Evolutionary conservation across 1,284 basidiomycete genomes (phyloP), one percentile per base, ranked within the genome.

Genomic region (Leccinum variabile): DNA sequence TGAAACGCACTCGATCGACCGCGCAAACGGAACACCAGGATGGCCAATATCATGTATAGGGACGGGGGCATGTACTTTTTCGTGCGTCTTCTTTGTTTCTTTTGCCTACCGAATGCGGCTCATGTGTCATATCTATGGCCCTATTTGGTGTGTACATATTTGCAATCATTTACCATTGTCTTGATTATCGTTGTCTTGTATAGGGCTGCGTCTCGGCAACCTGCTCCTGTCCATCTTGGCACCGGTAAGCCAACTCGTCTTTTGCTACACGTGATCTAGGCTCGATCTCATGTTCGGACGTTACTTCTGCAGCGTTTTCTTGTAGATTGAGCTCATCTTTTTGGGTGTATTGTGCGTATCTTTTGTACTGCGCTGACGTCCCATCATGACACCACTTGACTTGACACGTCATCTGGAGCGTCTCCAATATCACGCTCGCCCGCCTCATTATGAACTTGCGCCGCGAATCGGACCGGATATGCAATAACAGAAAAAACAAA

Each of bases 21-120:
- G 22, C 72, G 75, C 16, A 54, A 63, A 1, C 57, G 65, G 7
- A 63, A 72, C 39, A 65, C 46, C 3, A 58, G 63, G 14, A 65
- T 80, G 56, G 46, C 72, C 13, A 66, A 25, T 2, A 25, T 25
- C 25, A 25, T 25, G 25, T 25, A 25, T 25, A 25, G 72, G 13
- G 79, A 81, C 57, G 78, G 79, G 0, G 68, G 78, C 49, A 22
- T 70, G 28, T 78, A 77, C 56, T 78, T 81, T 55, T 52, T 79
- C 9, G 78, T 81, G 61, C 66, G 78, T 68, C 3, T 50, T 50
- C 8, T n/a, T 37, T 52, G 9, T 3, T 37, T 37, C 59, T 57
- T 25, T 59, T 63, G 37, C 49, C n/a, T 44, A 35, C 35, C 54
- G 28, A 33, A 30, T 3, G 16, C 4, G 44, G 33, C 57, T 72